phyloP scores from a whole-genome alignment of 2,329 filamentous ascomycete genomes.

The Monilinia fructicola region DNA sequence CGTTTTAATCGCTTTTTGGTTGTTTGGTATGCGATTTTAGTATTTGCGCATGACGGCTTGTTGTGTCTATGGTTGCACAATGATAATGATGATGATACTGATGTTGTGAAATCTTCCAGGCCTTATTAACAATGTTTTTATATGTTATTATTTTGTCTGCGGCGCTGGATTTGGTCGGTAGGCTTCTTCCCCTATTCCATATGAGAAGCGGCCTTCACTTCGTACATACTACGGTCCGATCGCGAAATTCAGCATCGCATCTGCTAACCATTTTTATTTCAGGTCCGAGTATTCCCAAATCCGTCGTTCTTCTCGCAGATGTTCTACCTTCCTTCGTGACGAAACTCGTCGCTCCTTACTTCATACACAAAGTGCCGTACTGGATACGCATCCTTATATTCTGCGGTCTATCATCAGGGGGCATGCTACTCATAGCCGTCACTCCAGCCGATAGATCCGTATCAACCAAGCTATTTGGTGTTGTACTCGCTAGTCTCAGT shows the following conservation, averaged over 20 bases:
- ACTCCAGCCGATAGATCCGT: slow-evolving; percentile 68
- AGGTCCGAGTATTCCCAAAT: slow-evolving; percentile 77
- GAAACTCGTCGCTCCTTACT: slow-evolving; percentile 88
- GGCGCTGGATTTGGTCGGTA: slow-evolving; percentile 84
- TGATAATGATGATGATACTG: background rate
- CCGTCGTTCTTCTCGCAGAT: slow-evolving; percentile 87
- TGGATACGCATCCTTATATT: slow-evolving; percentile 70
- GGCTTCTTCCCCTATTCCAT: slow-evolving; percentile 1
- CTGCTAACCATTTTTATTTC: background rate
- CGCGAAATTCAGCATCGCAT: background rate
- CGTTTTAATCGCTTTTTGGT: slow-evolving; percentile 83
- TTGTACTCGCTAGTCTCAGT: slow-evolving; percentile 80
- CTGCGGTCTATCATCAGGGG: slow-evolving; percentile 70
- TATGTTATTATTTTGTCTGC: slow-evolving; percentile 96
- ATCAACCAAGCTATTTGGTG: slow-evolving; percentile 73
- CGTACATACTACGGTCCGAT: background rate
- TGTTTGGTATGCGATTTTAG: slow-evolving; percentile 68
- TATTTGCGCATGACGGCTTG: background rate
- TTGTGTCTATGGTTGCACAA: background rate
- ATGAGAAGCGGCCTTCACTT: background rate
- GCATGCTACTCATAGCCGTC: slow-evolving; percentile 86
- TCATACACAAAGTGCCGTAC: slow-evolving; percentile 87
- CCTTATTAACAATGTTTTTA: slow-evolving; percentile 91
- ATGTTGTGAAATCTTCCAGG: slow-evolving; percentile 50
- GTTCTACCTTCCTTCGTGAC: slow-evolving; percentile 86